Evolutionary conservation across 176 grass and related monocot species (phyloP), one percentile per base, ranked within the genome.

Genomic region (Eragrostis nindensis): DNA sequence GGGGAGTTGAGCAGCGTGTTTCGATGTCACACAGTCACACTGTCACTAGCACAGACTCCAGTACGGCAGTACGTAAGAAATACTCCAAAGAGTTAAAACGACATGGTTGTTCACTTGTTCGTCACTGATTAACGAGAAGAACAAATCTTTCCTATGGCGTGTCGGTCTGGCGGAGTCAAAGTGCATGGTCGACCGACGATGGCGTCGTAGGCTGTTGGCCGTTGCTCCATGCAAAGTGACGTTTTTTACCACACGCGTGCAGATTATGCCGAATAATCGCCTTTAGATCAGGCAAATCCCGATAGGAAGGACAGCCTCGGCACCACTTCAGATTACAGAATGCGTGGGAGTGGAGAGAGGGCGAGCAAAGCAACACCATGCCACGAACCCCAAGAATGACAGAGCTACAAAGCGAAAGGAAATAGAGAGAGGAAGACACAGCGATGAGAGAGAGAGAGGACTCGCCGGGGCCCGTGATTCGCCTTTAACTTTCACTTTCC

Each of bases 221-320:
- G 65, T 66, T 81, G 65, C 38, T 66, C 41, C 71, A 39, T 71
- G 54, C 71, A 63, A 85, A 84, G 77, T 59, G 69, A 70, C 64
- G 64, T 70, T 81, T 82, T 87, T 89, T 76, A 71, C 77, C 71
- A 59, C 82, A 43, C 78, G 78, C 83, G 72, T 82, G 87, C 87
- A 72, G 72, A 81, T 89, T 82, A 86, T 78, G 79, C 73, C 26
- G 27, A 71, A 76, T 85, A 89, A 85, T 85, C 77, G 46, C 82
- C 72, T 89, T 89, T 81, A 61, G 82, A 89, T 89, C 87, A 77
- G 55, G 77, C 87, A 81, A 89, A 89, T 85, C 82, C 77, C 75
- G 53, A 80, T 74, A 68, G 81, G 41, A 78, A 14, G 80, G 70
- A 52, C 60, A 68, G 39, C 18, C 42, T 62, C 8, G 21, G 25